Base-by-base conservation (phyloP, 495 filamentous ascomycete species). In the Penicillium odoratum region DNA sequence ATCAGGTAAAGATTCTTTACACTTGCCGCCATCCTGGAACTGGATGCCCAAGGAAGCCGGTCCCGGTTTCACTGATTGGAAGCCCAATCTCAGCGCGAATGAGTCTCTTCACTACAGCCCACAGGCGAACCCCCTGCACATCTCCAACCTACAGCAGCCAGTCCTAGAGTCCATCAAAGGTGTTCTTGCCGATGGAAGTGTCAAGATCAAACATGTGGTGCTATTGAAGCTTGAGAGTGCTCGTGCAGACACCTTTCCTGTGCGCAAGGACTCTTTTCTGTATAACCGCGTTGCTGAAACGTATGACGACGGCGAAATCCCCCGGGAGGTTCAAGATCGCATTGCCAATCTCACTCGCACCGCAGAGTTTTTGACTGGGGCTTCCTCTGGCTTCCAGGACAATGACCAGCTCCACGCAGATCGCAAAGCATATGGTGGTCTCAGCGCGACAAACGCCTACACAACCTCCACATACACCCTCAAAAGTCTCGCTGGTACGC, bases 181-280 rank as follows among this genome's bases (percentile, higher is more conserved):
- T 18, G 65, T 66, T 7, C 34, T 80, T 34, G 61, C 66, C 1
- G 60, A 67, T 15, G 66, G 67, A 8, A 59, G 70, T n/a, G 64
- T 79, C 18, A 69, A 72, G 13, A 79, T 82, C 58, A 80, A 79
- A 56, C 78, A 82, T 50, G 63, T 82, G 34, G 65, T 81, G 38
- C 30, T 80, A 18, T 52, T 82, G 18, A 77, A 78, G 45, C 66
- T 82, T 18, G 79, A 82, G 53, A 79, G 76, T 46, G 78, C 79
- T 0, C 73, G 79, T 13, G 72, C 68, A 18, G 79, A 82, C 61
- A 71, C 80, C 26, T 81, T 82, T 57, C 79, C 79, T 4, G 51
- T 82, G 26, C 65, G 69, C 28, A 80, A 80, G 42, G 73, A 74
- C 44, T 69, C 68, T 5, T 69, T 66, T 21, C 66, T 79, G 30